phyloP scores from a whole-genome alignment of 1,284 basidiomycete species.

The Austroboletus novae-zelandiae region DNA sequence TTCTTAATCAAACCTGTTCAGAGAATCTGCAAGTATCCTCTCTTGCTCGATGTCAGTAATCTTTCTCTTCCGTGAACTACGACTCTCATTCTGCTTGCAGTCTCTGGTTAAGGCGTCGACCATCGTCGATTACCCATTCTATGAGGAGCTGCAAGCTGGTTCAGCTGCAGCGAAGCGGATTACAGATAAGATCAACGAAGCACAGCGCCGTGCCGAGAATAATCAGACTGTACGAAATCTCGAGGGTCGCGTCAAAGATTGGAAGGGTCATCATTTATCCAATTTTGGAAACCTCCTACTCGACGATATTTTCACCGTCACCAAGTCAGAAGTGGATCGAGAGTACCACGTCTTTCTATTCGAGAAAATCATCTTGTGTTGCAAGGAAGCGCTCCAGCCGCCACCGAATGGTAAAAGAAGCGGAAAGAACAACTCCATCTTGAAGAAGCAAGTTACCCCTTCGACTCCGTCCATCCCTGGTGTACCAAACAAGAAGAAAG shows the following conservation, averaged over 20 bases:
- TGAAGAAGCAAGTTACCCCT: slow-evolving; percentile 64
- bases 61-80: slow-evolving; percentile 23
- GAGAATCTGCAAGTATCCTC: slow-evolving; percentile 89
- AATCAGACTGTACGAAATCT: slow-evolving; percentile 86
- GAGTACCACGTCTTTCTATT: slow-evolving; percentile 99
- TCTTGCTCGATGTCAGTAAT: slow-evolving; percentile 80
- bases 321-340: slow-evolving; percentile 94
- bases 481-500: slow-evolving; percentile 65
- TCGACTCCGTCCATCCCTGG: slow-evolving; percentile 46
- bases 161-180: slow-evolving; percentile 88
- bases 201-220: slow-evolving; percentile 85
- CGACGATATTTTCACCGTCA: slow-evolving; percentile 94
- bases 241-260: slow-evolving; percentile 91
- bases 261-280: slow-evolving; percentile 96
- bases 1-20: slow-evolving; percentile 91
- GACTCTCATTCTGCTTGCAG: slow-evolving; percentile 34
- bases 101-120: slow-evolving; percentile 76
- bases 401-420: slow-evolving; percentile 56
- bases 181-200: slow-evolving; percentile 96
- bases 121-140: slow-evolving; percentile 64
- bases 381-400: slow-evolving; percentile 75
- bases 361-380: slow-evolving; percentile 98
- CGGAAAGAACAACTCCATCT: slow-evolving; percentile 71
- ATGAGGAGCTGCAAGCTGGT: slow-evolving; percentile 82
- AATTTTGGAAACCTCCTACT: slow-evolving; percentile 93